Evolutionary conservation across 2,329 filamentous ascomycete genomes (phyloP), one percentile per base, ranked within the genome.

Genomic region (Graphilbum sp.): DNA sequence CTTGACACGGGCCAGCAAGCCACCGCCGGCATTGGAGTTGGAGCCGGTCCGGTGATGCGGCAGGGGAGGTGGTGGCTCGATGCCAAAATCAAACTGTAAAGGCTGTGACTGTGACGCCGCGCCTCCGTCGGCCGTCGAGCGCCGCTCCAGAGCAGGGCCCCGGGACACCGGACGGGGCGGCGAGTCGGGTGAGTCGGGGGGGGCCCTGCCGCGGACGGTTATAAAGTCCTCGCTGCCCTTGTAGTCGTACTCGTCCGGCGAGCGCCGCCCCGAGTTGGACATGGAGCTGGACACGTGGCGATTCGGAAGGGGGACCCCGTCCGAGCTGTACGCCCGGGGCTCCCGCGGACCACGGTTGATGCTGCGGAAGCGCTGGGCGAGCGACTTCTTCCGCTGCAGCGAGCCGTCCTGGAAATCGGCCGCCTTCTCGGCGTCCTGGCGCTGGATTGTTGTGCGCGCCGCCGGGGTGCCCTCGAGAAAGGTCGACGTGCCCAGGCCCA

Each of bases 401-500:
- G 80, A 79, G 7, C 62, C 60, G 18, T 67, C 58, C 39, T 61
- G 53, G 21, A 53, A 47, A 41, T 70, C 68, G 34, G 79, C 71
- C 16, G 67, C 69, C 43, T 82, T 59, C 49, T 77, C 85, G 24
- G 71, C 79, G 50, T 88, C 73, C 36, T 75, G 75, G 43, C 79
- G 75, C 54, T 83, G 73, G 38, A 94, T 83, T 16, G 80, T 83
- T 8, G 76, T 72, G 48, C 76, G 75, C 21, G 87, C 81, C 21
- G 87, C 90, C 13, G 90, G 88, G 2, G 90, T 81, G 27, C 90
- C 90, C 50, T 98, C 90, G 18, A 98, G 61, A 65, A 96, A 96
- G 2, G 90, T 98, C 25, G 86, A 93, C 2, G 87, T 94, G 38
- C 90, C 90, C 8, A 98, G 62, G 10, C 90, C 90, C 43, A 83